Conservation (phyloP, 1,284 basidiomycete genomes). For the Leccinum griseonigrum region DNA sequence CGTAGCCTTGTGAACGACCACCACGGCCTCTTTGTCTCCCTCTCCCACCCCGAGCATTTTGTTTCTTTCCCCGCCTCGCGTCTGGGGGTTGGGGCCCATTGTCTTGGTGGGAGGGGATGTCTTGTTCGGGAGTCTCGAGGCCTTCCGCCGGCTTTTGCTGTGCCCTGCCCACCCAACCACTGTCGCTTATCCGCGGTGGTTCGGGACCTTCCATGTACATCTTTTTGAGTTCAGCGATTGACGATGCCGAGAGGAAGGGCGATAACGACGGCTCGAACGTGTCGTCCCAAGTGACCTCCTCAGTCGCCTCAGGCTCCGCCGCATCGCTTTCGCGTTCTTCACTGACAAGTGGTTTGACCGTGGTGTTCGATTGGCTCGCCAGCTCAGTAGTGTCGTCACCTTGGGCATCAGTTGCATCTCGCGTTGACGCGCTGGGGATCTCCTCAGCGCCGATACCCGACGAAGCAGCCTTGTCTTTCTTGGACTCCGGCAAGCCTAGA, state of each 20-base stretch:
- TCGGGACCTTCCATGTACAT: slow-evolving; percentile 77
- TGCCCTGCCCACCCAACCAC: slow-evolving; percentile 60
- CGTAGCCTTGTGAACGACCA: slow-evolving; percentile 35
- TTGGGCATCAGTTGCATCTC: slow-evolving; percentile 4
- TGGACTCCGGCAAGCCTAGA: slow-evolving; percentile 65
- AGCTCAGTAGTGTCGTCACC: background rate
- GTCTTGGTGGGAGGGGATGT: slow-evolving; percentile 19
- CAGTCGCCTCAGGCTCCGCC: slow-evolving; percentile 1
- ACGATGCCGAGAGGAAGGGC: slow-evolving; percentile 60
- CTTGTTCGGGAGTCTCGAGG: slow-evolving; percentile 18
- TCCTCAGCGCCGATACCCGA: slow-evolving; percentile 8
- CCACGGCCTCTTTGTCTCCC: slow-evolving; percentile 42
- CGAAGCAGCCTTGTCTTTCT: slow-evolving; percentile 31
- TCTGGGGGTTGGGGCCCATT: slow-evolving; percentile 30
- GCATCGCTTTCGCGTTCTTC: slow-evolving; percentile 10
- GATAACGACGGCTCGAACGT: slow-evolving; percentile 54
- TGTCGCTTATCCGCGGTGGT: slow-evolving; percentile 63
- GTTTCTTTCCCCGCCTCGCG: slow-evolving; percentile 38
- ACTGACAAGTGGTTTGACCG: background rate
- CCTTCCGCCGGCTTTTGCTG: slow-evolving; percentile 34
- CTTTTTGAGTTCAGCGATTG: slow-evolving; percentile 62
- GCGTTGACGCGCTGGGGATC: slow-evolving; percentile 1
- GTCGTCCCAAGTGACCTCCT: slow-evolving; percentile 60
- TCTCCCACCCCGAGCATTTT: slow-evolving; percentile 46
- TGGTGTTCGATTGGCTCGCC: slow-evolving; percentile 7